A percentile compares a stretch with the other conserved stretches of the same genome.
Evolutionary conservation across 306 rosid species (phyloP).

Genomic region (Crotalaria pallida): DNA sequence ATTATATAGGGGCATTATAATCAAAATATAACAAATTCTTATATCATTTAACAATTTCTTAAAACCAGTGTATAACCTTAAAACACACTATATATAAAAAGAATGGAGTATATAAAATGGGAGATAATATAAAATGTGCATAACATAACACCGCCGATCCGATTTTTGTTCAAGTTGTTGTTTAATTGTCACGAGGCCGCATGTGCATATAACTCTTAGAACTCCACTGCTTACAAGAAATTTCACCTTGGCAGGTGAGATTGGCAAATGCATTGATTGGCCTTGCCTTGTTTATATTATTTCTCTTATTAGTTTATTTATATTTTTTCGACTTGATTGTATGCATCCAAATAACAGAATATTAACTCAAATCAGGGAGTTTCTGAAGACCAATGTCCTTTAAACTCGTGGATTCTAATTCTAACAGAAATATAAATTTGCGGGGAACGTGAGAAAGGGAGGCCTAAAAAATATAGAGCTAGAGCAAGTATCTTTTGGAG

Average conservation of each 20-base stretch:
- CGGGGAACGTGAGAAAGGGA: neutral
- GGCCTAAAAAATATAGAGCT: neutral
- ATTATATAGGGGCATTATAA: too few relatives aligned
- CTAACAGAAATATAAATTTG: neutral
- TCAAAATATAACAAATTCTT: too few relatives aligned
- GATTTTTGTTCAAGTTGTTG: neutral
- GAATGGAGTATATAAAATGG: too few relatives aligned
- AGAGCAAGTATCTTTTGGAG: neutral
- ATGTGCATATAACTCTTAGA: neutral
- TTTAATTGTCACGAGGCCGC: neutral
- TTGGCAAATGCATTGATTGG: neutral
- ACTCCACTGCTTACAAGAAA: neutral
- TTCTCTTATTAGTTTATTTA: neutral
- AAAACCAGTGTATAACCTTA: too few relatives aligned
- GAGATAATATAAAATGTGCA: neutral
- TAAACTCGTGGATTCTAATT: neutral
- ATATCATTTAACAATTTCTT: too few relatives aligned
- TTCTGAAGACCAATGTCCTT: neutral
- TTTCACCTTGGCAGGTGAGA: neutral
- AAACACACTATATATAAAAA: too few relatives aligned
- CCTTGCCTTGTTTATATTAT: neutral
- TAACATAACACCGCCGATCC: neutral
- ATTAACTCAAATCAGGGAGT: neutral
- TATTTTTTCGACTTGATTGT: neutral
- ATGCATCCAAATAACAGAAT: neutral